Conservation (phyloP, 371 early-diverging fungal genomes). For the Fennellomyces sp. region DNA sequence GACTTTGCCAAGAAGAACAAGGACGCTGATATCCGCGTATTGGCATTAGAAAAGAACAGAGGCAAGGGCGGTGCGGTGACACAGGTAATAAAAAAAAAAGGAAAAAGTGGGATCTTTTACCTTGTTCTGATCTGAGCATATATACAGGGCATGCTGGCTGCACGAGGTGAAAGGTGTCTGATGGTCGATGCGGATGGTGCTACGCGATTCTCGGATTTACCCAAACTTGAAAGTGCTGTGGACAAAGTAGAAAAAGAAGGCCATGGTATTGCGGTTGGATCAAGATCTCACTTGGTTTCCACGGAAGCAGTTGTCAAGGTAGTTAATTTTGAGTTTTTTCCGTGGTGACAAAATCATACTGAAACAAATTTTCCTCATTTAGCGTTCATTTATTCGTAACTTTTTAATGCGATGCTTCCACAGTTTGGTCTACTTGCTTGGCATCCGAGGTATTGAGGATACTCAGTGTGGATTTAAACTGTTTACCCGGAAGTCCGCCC, state of each 20-base stretch:
- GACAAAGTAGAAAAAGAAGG: constrained; percentile 44
- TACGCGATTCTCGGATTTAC: constrained; percentile 85
- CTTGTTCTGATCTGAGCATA: not conserved
- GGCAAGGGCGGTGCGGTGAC: constrained; percentile 96
- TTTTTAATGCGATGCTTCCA: constrained; percentile 94
- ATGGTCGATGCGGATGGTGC: constrained; percentile 98
- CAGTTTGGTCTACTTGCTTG: constrained; percentile 78
- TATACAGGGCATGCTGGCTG: constrained; percentile 76
- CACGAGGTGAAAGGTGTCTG: constrained; percentile 79
- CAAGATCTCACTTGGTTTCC: constrained; percentile 87
- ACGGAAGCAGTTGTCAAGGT: constrained; percentile 95
- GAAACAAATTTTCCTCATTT: not conserved
- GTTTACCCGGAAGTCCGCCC: constrained; percentile 82
- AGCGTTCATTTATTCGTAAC: constrained; percentile 90
- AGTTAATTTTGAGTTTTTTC: not conserved
- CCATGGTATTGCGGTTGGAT: constrained; percentile 82
- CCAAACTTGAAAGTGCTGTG: constrained; percentile 55
- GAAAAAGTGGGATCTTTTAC: too few relatives aligned
- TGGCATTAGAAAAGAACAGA: constrained; percentile 82
- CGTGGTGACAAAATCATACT: too few relatives aligned
- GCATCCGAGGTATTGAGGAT: constrained; percentile 85
- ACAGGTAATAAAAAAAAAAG: constrained; percentile 63
- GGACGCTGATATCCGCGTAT: constrained; percentile 66
- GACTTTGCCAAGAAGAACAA: constrained; percentile 62
- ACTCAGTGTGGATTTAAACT: constrained; percentile 98